Percentiles rank a stretch among this genome's conserved stretches.
phyloP scores from a whole-genome alignment of 345 rosid species.

The Populus tremula region DNA sequence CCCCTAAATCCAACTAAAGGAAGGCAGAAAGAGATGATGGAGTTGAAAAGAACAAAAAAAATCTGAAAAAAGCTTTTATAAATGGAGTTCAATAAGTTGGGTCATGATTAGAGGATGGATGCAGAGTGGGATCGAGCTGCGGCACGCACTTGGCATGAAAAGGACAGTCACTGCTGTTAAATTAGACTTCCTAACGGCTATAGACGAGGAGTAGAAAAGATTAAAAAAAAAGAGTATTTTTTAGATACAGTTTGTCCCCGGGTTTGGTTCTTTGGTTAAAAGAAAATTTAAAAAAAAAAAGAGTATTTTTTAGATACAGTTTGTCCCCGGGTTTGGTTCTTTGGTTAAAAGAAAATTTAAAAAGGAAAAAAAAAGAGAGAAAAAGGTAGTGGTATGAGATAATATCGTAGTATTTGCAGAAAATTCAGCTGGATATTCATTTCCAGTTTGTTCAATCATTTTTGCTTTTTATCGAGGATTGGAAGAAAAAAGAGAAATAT shows the following conservation, averaged over 20 bases:
- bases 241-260: slow-evolving; percentile 18
- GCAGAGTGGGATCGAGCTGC: slow-evolving; percentile 5
- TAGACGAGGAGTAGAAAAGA: slow-evolving; percentile 4
- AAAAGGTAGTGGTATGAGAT: not conserved
- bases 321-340: slow-evolving; percentile 11
- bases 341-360: not conserved
- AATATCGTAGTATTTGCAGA: not conserved
- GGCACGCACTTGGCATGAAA: slow-evolving; percentile 38
- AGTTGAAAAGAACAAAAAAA: not conserved
- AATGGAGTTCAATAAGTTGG: slow-evolving; percentile 25
- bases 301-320: slow-evolving; percentile 1
- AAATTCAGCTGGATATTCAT: not conserved
- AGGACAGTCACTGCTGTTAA: slow-evolving; percentile 44
- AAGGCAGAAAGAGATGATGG: not conserved
- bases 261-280: not conserved
- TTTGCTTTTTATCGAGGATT: not conserved
- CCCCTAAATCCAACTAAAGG: not conserved
- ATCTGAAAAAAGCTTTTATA: not conserved
- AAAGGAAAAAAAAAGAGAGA: not conserved
- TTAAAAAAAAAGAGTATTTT: not conserved
- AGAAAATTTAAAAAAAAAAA: too few species aligned
- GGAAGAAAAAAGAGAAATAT: not conserved
- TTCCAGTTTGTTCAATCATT: slow-evolving; percentile 1
- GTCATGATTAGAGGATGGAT: slow-evolving; percentile 31
- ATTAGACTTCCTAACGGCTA: slow-evolving; percentile 52